A percentile compares a stretch with the other conserved stretches of the same genome.
These are phyloP conservation scores for Lepidium africanum DNA, from an alignment of 345 rosid species.

Conservation along the genomic window DNA sequence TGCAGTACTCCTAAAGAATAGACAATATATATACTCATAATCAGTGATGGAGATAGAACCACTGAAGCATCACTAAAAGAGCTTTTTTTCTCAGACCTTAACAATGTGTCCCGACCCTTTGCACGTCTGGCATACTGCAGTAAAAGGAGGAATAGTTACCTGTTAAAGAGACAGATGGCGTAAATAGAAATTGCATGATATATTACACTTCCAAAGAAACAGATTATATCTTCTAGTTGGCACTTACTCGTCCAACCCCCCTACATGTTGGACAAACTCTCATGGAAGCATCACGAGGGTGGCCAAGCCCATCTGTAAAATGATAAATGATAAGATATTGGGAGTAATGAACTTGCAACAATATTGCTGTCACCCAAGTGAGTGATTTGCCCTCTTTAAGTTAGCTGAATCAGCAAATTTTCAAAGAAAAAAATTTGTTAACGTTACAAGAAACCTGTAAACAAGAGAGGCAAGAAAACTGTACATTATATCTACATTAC, in stretches of 20 bases:
- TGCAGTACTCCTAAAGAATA: constrained; percentile 53
- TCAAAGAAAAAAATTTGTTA: background rate
- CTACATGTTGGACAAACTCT: constrained; percentile 67
- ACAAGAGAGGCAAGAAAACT: background rate
- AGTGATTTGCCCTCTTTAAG: background rate
- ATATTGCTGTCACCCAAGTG: background rate
- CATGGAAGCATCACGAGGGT: constrained; percentile 50
- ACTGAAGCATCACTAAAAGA: constrained; percentile 16
- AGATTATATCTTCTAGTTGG: constrained; percentile 13
- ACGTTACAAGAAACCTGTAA: background rate
- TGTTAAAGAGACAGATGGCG: constrained; percentile 26
- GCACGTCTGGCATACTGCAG: constrained; percentile 68
- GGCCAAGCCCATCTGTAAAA: constrained; percentile 76
- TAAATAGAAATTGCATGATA: background rate
- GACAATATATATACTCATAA: background rate
- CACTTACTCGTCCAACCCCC: constrained; percentile 80
- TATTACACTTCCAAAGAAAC: background rate
- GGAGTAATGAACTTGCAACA: background rate
- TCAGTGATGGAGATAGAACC: background rate
- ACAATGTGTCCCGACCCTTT: constrained; percentile 63
- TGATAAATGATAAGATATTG: constrained; percentile 8
- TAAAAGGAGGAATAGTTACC: constrained; percentile 94
- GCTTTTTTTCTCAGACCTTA: constrained; percentile 42
- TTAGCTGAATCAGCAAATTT: background rate
- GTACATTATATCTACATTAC: background rate